Percentiles rank a stretch among this genome's conserved stretches.
These are phyloP conservation scores for Datura wrightii DNA, from an alignment of 257 asterid genomes.

Conservation along the genomic window DNA sequence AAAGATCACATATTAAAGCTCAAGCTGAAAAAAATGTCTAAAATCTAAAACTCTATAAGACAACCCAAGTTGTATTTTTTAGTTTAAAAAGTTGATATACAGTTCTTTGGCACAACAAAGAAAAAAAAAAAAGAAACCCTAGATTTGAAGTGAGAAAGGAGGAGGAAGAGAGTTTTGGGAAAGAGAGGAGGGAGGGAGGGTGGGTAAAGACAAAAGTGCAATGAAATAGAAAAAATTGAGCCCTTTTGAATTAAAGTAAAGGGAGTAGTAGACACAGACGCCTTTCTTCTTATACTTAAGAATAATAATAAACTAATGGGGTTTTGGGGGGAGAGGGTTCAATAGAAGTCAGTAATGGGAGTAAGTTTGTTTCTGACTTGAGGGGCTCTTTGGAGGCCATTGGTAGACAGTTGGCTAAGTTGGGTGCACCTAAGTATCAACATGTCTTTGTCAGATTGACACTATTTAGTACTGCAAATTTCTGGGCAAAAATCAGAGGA, in stretches of 20 bases:
- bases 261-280: constrained; percentile 18
- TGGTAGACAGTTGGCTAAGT: constrained; percentile 30
- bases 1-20: constrained; percentile 15
- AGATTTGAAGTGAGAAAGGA: constrained; percentile 24
- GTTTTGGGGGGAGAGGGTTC: no score
- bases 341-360: neutral
- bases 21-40: neutral
- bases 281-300: neutral
- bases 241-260: constrained; percentile 31
- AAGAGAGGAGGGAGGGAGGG: neutral
- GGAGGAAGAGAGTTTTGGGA: constrained; percentile 2
- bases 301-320: constrained; percentile 9
- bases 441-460: constrained; percentile 3
- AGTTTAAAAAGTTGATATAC: neutral
- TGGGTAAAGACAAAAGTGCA: constrained; percentile 25
- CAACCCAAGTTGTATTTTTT: neutral
- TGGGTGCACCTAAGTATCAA: constrained; percentile 28
- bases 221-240: constrained; percentile 24
- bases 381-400: neutral
- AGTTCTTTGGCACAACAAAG: neutral
- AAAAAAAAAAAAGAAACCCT: constrained; percentile 22
- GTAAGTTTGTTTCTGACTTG: constrained; percentile 16
- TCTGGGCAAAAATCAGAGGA: neutral
- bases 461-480: neutral
- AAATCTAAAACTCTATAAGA: neutral